phyloP scores from a whole-genome alignment of 2,329 filamentous ascomycete species.

The Meredithiella fracta region DNA sequence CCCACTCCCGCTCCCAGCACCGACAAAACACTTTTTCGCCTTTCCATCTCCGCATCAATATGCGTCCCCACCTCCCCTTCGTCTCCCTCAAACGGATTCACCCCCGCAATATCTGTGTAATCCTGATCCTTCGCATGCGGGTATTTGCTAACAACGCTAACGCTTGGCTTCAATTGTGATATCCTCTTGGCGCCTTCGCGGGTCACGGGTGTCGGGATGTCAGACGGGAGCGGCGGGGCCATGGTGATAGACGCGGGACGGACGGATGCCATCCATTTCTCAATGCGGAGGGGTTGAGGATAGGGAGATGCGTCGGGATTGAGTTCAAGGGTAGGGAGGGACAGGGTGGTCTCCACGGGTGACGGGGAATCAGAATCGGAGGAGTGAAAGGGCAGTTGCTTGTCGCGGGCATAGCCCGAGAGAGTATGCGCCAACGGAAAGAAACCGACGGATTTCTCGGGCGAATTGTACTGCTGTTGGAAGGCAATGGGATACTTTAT shows the following conservation, averaged over 20 bases:
- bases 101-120: slow-evolving; percentile 14
- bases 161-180: neutral
- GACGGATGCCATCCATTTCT: slow-evolving; percentile 10
- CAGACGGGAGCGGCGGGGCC: neutral
- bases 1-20: neutral
- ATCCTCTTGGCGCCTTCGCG: neutral
- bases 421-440: slow-evolving; percentile 7
- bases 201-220: neutral
- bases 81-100: slow-evolving; percentile 13
- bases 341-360: neutral
- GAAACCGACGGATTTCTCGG: neutral
- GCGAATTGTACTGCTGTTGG: neutral
- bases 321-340: neutral
- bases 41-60: neutral
- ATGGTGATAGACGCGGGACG: slow-evolving; percentile 1
- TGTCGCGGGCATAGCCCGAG: neutral
- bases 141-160: slow-evolving; percentile 14
- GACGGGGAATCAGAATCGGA: neutral
- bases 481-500: neutral
- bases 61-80: neutral
- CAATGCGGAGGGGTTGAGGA: slow-evolving; percentile 6
- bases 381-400: slow-evolving; percentile 8
- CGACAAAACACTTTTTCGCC: neutral
- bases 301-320: neutral
- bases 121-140: slow-evolving; percentile 15